Evolutionary conservation across 805 yeast species (phyloP).

Genomic region (Candida vartiovaarae): DNA sequence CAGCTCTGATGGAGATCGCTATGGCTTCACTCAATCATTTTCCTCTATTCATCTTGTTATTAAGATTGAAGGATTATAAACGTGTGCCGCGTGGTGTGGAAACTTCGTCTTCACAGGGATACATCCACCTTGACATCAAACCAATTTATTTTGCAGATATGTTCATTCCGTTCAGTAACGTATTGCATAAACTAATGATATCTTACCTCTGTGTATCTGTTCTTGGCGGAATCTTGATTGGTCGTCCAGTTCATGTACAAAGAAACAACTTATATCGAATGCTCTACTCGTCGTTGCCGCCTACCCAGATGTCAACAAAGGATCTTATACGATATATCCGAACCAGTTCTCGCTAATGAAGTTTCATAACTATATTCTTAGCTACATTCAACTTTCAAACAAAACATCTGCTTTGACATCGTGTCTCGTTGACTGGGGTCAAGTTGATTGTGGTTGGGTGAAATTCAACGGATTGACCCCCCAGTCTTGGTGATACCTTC

Average conservation of each 20-base stretch:
- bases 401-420: too few species aligned
- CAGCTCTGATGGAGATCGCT: constrained; percentile 48
- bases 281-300: constrained; percentile 47
- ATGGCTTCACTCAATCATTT: constrained; percentile 70
- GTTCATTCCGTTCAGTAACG: constrained; percentile 40
- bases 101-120: constrained; percentile 15
- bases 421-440: too few species aligned
- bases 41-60: constrained; percentile 77
- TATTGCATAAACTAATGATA: constrained; percentile 32
- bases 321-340: background rate
- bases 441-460: too few species aligned
- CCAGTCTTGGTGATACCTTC: constrained; percentile 42
- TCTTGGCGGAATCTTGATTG: constrained; percentile 34
- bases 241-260: constrained; percentile 37
- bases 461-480: constrained; percentile 22
- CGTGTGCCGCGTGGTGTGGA: constrained; percentile 57
- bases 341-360: background rate
- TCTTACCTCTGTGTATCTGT: constrained; percentile 38
- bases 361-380: too few species aligned
- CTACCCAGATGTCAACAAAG: constrained; percentile 2
- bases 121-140: constrained; percentile 31
- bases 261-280: constrained; percentile 42
- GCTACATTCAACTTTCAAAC: too few species aligned
- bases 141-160: constrained; percentile 39
- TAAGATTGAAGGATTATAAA: constrained; percentile 73